Evolutionary conservation across 257 asterid species (phyloP), one percentile per base, ranked within the genome.

Genomic region (Solanum raphanifolium): DNA sequence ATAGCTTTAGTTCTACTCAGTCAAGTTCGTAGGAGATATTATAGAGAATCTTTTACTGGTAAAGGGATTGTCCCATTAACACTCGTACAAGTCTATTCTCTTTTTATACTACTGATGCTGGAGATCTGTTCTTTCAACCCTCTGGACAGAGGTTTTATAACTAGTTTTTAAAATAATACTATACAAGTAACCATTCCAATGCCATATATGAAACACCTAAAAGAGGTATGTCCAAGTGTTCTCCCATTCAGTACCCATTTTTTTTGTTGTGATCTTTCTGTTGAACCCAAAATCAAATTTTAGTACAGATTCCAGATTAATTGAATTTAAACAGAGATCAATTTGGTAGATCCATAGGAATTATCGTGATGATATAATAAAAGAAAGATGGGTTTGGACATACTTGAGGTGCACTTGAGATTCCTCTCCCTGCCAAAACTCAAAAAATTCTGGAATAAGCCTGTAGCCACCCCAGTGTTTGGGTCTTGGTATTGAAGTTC

Each of bases 361-460:
- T 66, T 18, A 82, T 82, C 9, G 7, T 31, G 86, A 46, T 48
- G 69, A 48, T 1, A 65, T 65, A 65, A 72, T 4, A 16, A 71
- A 25, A 52, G 46, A 9, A 38, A 55, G 20, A 74, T 7, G 16
- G 27, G 48, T 75, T 41, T 9, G 25, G 23, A 84, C 86, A 25
- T 87, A 89, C 91, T 81, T 87, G 43, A 87, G 83, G 48, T 85
- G 71, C 82, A 85, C 89, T 39, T 74, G 98, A 86, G 98, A 95
- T 73, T 95, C 93, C 35, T 94, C 98, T 86, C 98, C 98, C 91
- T 94, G 98, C 98, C 98, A 95, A 89, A 94, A 95, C 93, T 95
- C 98, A 72, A 94, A 95, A 85, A 91, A 89, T 89, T 94, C 93
- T 10, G 98, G 98, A 90, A 43, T 92, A 86, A 95, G 95, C 92